Percentiles rank a stretch among this genome's conserved stretches.
Conservation (phyloP, 306 rosid genomes). For the Vachellia collinsii region DNA sequence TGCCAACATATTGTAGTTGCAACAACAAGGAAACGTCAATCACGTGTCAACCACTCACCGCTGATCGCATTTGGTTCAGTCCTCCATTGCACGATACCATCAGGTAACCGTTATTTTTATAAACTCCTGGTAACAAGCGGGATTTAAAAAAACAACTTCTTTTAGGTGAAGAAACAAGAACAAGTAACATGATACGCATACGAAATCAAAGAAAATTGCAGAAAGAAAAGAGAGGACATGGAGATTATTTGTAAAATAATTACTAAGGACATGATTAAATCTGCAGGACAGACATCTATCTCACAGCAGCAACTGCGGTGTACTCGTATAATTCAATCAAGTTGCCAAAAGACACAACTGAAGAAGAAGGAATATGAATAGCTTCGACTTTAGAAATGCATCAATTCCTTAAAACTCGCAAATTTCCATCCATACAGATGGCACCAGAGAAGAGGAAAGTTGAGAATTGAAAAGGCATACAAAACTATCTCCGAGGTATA, state of each 20-base stretch:
- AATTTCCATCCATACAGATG: neutral
- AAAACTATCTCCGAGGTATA: neutral
- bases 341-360: neutral
- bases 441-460: neutral
- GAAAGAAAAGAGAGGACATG: neutral
- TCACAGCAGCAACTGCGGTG: neutral
- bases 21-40: neutral
- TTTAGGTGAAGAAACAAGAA: conserved; percentile 18
- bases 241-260: neutral
- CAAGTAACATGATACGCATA: neutral
- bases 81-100: conserved; percentile 99
- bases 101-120: conserved; percentile 89
- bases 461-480: neutral
- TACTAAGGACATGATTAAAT: neutral
- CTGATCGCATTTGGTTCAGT: conserved; percentile 97
- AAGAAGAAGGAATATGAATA: neutral
- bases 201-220: neutral
- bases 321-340: neutral
- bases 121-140: conserved; percentile 59
- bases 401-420: neutral
- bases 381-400: neutral
- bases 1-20: conserved; percentile 2
- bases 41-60: conserved; percentile 61
- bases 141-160: neutral
- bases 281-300: neutral